Evolutionary conservation across 768 basidiomycete genomes (phyloP).

Genomic region (Pleurotus tuber-regium): DNA sequence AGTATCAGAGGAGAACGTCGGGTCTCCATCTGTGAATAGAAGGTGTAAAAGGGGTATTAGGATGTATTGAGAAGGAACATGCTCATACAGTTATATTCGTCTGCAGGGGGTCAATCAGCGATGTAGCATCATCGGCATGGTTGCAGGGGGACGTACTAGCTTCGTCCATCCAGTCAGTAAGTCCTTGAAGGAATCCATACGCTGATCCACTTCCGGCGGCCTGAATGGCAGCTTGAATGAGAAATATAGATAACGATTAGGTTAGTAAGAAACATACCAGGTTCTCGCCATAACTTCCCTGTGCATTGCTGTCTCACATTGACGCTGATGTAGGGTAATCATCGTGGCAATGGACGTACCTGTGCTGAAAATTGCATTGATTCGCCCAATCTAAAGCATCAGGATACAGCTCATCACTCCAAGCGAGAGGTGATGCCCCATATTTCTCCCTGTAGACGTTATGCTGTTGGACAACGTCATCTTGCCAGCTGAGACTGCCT

Average conservation of each 20-base stretch:
- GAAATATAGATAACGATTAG: background rate
- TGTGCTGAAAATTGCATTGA: constrained; percentile 6
- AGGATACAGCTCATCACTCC: constrained; percentile 9
- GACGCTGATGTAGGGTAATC: background rate
- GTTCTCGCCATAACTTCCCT: constrained; percentile 6
- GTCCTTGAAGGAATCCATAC: constrained; percentile 3
- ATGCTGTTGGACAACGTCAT: background rate
- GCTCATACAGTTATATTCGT: background rate
- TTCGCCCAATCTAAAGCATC: background rate
- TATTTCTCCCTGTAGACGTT: constrained; percentile 5
- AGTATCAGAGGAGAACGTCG: constrained; percentile 2
- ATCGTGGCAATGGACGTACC: background rate
- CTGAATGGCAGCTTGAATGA: background rate
- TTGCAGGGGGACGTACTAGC: background rate
- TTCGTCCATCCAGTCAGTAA: constrained; percentile 8
- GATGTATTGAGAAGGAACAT: background rate
- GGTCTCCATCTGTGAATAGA: background rate
- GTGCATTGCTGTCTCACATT: background rate
- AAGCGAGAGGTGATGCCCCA: constrained; percentile 1
- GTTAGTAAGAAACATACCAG: background rate
- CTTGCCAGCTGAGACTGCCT: background rate
- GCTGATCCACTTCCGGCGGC: background rate
- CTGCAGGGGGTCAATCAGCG: background rate
- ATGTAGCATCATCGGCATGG: background rate
- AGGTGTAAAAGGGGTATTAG: background rate